Base-by-base conservation (phyloP, 2,329 filamentous ascomycete species). In the Aspergillus luchuensis region DNA sequence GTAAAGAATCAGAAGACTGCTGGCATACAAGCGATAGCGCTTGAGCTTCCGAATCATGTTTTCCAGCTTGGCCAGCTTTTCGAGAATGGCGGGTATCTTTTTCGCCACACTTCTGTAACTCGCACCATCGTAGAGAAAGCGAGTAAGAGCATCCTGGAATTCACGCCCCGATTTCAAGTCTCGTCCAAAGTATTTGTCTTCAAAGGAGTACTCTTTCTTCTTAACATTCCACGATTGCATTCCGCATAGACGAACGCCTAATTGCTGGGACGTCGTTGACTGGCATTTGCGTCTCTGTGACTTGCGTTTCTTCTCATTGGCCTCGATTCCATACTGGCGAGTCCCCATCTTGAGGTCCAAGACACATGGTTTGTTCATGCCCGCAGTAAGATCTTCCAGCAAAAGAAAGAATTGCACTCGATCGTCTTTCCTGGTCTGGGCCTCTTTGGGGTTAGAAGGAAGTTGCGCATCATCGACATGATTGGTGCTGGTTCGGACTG, bases 311-410 rank as follows among this genome's bases (percentile, higher is more conserved):
- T 96, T 96, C 47, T 92, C 88, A 56, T 85, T 88, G 2, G 95
- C 95, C 67, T 98, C 93, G 11, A 98, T 87, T 7, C 95, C 95
- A 74, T 97, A 98, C 73, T 99, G 95, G 2, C 95, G 89, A 7
- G 95, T 99, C 19, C 95, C 95, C 95, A 99, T 99, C 75, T 99
- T 99, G 63, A 99, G 82, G 73, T 99, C 95, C 76, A 99, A 90
- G 61, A 99, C 96, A 77, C 95, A 98, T 5, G 95, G 95, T 54
- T 91, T 88, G 73, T 92, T 93, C 95, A 99, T 98, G 36, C 94
- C 94, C 2, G 94, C 91, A 1, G 95, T 99, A 51, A 99, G 84
- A 74, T 99, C 95, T 76, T 99, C 95, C 8, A 99, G 81, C 0
- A 99, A 83, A 13, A 99, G 81, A 73, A 99, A 99, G 73, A 94